Percentiles rank a stretch among this genome's conserved stretches.
Evolutionary conservation across 2,329 filamentous ascomycete genomes (phyloP).

Genomic region (Pseudogymnoascus sp.): DNA sequence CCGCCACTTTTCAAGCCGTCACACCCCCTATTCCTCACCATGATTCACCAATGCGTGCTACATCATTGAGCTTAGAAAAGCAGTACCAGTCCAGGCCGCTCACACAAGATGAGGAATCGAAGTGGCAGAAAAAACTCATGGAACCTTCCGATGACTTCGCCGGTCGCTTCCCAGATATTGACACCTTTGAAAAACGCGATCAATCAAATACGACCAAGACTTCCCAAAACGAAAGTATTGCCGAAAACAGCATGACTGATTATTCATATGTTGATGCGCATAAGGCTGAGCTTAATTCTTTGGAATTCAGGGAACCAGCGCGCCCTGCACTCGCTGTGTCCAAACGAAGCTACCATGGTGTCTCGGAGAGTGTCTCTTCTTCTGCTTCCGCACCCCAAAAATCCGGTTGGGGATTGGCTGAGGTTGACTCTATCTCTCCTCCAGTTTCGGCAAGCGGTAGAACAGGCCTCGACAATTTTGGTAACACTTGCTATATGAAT

Average conservation of each 20-base stretch:
- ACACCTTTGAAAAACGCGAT: constrained; percentile 31
- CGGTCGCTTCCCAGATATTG: constrained; percentile 63
- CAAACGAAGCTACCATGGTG: constrained; percentile 69
- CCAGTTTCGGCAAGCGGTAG: constrained; percentile 44
- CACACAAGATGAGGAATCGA: constrained; percentile 70
- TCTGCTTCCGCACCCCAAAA: constrained; percentile 37
- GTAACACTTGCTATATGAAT: constrained; percentile 86
- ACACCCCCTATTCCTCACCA: constrained; percentile 4
- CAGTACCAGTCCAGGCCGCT: constrained; percentile 57
- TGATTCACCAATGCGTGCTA: constrained; percentile 1
- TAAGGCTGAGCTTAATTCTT: constrained; percentile 25
- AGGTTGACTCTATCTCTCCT: constrained; percentile 34
- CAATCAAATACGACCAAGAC: constrained; percentile 43
- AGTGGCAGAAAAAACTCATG: constrained; percentile 71
- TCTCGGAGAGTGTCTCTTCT: constrained; percentile 50
- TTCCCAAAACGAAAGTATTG: constrained; percentile 46
- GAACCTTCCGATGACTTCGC: constrained; percentile 77
- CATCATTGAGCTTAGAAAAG: constrained; percentile 10
- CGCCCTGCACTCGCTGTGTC: constrained; percentile 47
- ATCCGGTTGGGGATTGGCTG: constrained; percentile 33
- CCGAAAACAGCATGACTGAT: constrained; percentile 41
- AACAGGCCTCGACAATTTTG: constrained; percentile 73
- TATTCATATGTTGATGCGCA: constrained; percentile 14
- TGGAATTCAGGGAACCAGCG: constrained; percentile 29
- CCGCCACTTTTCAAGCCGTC: constrained; percentile 35